These are phyloP conservation scores for Phaeophleospora eucalypticola DNA, from an alignment of 2,329 filamentous ascomycete species.

Conservation along the genomic window DNA sequence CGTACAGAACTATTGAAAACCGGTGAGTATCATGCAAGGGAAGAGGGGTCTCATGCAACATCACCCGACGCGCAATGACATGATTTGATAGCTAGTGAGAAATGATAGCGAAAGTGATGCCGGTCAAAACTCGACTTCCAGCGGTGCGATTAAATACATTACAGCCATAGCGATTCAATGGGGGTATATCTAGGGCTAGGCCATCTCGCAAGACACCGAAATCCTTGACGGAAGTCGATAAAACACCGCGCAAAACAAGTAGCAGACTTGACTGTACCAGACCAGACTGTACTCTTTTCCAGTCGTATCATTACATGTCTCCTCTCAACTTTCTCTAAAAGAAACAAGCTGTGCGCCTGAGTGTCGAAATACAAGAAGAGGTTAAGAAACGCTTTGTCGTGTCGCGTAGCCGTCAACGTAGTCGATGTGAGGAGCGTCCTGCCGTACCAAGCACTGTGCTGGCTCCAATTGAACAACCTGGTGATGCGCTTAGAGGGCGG, in stretches of 20 bases:
- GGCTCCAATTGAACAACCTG: neutral
- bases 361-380: constrained; percentile 3
- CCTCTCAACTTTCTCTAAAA: neutral
- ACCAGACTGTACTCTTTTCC: neutral
- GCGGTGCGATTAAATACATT: constrained; percentile 9
- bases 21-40: neutral
- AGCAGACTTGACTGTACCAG: neutral
- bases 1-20: neutral
- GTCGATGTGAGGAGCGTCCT: constrained; percentile 7
- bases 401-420: constrained; percentile 7
- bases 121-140: constrained; percentile 9
- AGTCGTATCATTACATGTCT: constrained; percentile 3
- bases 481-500: constrained; percentile 19
- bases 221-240: constrained; percentile 11
- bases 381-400: constrained; percentile 6
- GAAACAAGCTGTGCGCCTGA: constrained; percentile 3
- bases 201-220: constrained; percentile 2
- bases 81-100: constrained; percentile 1
- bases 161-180: constrained; percentile 8
- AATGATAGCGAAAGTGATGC: constrained; percentile 3
- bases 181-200: constrained; percentile 10
- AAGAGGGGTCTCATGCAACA: neutral
- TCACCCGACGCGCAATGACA: no score
- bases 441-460: constrained; percentile 1
- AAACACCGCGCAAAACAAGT: constrained; percentile 8